Evolutionary conservation across 2,329 filamentous ascomycete species (phyloP).

Genomic region (Pseudophaeomoniella oleicola): DNA sequence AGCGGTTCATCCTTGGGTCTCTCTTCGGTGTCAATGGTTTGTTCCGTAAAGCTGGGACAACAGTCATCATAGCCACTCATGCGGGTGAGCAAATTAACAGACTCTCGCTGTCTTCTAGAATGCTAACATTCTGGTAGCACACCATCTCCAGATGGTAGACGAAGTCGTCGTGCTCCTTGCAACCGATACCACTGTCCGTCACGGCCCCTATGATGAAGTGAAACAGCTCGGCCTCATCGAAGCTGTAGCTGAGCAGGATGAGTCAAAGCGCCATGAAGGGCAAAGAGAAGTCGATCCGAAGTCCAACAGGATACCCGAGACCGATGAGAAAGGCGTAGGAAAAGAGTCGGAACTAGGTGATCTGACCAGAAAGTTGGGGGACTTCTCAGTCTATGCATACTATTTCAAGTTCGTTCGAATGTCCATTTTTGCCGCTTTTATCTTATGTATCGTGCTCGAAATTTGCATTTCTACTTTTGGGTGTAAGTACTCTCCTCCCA

Average conservation of each 20-base stretch:
- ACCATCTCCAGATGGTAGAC: neutral
- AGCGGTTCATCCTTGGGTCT: constrained; percentile 32
- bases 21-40: constrained; percentile 32
- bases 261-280: neutral
- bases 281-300: neutral
- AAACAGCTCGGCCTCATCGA: neutral
- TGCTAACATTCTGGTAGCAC: neutral
- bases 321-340: neutral
- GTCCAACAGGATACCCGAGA: too few species aligned
- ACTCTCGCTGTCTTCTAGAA: neutral
- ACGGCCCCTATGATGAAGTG: neutral
- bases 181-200: neutral
- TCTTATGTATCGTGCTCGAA: neutral
- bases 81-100: constrained; percentile 13
- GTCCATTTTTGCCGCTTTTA: neutral
- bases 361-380: neutral
- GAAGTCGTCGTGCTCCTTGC: neutral
- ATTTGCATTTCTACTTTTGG: neutral
- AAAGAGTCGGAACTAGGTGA: neutral
- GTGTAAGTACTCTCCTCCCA: neutral
- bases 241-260: neutral
- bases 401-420: neutral
- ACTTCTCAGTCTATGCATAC: constrained; percentile 1
- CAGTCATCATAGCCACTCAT: constrained; percentile 24
- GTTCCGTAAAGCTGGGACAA: constrained; percentile 23